Evolutionary conservation across 768 basidiomycete genomes (phyloP).

Genomic region (Mycena galericulata): DNA sequence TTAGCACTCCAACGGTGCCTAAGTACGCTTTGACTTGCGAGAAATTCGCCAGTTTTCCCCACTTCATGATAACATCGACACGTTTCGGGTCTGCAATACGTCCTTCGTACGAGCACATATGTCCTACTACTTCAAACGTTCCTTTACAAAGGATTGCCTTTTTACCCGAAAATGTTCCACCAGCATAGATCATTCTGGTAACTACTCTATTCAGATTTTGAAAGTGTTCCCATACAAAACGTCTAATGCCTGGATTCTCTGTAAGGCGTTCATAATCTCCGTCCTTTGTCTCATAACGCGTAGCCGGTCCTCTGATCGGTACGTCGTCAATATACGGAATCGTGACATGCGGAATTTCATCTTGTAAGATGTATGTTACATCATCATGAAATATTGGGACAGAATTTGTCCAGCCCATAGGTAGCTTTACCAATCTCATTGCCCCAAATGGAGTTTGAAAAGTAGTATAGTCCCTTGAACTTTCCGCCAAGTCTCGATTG

Average conservation of each 20-base stretch:
- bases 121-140: slow-evolving; percentile 2
- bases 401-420: slow-evolving; percentile 45
- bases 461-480: slow-evolving; percentile 45
- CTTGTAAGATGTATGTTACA: slow-evolving; percentile 6
- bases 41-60: too few relatives aligned
- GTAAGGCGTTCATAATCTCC: slow-evolving; percentile 34
- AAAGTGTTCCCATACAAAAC: slow-evolving; percentile 53
- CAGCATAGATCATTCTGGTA: slow-evolving; percentile 42
- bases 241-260: slow-evolving; percentile 42
- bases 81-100: background rate
- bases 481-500: slow-evolving; percentile 37
- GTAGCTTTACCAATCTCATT: slow-evolving; percentile 36
- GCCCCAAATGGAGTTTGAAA: slow-evolving; percentile 45
- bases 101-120: background rate
- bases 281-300: background rate
- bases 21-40: too few relatives aligned
- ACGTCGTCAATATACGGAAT: slow-evolving; percentile 33
- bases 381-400: slow-evolving; percentile 26
- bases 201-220: slow-evolving; percentile 49
- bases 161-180: slow-evolving; percentile 27
- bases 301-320: background rate
- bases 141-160: background rate
- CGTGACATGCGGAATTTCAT: slow-evolving; percentile 20
- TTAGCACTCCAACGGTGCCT: too few relatives aligned
- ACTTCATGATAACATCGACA: background rate